Evolutionary conservation across 176 grass and related monocot genomes (phyloP).

Genomic region (Juncus inflexus): DNA sequence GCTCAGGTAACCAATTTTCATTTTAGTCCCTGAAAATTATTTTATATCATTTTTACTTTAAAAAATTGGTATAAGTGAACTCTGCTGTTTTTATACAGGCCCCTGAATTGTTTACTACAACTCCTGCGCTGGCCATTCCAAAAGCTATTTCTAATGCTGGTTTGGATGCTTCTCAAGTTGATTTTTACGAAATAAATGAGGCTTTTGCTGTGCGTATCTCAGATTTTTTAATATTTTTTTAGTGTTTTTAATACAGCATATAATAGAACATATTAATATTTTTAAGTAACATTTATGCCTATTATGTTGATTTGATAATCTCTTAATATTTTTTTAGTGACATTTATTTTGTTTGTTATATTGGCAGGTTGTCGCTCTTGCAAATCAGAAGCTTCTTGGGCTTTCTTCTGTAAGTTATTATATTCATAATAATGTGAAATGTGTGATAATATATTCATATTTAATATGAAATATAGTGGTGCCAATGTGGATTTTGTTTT

Average conservation of each 20-base stretch:
- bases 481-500: no score
- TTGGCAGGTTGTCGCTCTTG: conserved; percentile 76
- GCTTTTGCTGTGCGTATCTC: conserved; percentile 63
- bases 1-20: conserved; percentile 60
- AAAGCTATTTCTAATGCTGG: conserved; percentile 74
- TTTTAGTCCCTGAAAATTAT: conserved; percentile 9
- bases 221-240: not conserved
- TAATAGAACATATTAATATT: not conserved
- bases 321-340: conserved; percentile 5
- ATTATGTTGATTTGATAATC: not conserved
- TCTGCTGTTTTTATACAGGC: conserved; percentile 42
- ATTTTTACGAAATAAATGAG: conserved; percentile 99
- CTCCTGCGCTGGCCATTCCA: conserved; percentile 83
- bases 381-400: conserved; percentile 96
- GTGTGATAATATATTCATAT: not conserved
- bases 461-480: not conserved
- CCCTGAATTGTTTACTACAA: conserved; percentile 85
- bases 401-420: conserved; percentile 68
- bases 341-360: conserved; percentile 16
- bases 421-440: not conserved
- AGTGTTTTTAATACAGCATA: not conserved
- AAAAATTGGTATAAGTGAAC: not conserved
- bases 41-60: conserved; percentile 6
- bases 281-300: not conserved
- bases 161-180: conserved; percentile 66